A percentile compares a stretch with the other conserved stretches of the same genome.
Evolutionary conservation across 352 stramenopile species (phyloP).

Genomic region (Phytophthora pisi): DNA sequence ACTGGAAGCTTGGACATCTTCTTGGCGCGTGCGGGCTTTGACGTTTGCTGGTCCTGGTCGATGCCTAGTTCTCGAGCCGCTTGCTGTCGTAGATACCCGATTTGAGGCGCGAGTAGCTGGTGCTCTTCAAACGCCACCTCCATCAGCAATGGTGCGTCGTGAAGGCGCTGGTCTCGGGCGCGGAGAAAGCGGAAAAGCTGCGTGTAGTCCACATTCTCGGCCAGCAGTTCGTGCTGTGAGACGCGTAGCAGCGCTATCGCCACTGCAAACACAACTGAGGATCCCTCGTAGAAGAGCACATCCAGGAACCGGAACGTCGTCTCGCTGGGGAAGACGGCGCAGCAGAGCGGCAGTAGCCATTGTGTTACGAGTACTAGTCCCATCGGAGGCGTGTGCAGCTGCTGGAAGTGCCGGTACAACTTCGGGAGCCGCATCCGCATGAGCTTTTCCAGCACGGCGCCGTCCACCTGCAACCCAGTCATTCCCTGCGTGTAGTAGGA

Average conservation of each 20-base stretch:
- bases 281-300: slow-evolving; percentile 61
- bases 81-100: slow-evolving; percentile 14
- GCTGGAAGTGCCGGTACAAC: slow-evolving; percentile 60
- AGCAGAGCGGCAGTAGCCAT: slow-evolving; percentile 73
- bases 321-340: slow-evolving; percentile 67
- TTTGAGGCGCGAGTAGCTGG: slow-evolving; percentile 29
- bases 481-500: slow-evolving; percentile 73
- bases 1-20: slow-evolving; percentile 11
- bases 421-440: slow-evolving; percentile 56
- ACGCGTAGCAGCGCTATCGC: slow-evolving; percentile 62
- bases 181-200: slow-evolving; percentile 72
- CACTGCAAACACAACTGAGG: slow-evolving; percentile 57
- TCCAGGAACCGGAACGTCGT: slow-evolving; percentile 71
- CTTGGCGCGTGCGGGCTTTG: neutral
- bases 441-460: slow-evolving; percentile 57
- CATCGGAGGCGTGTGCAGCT: slow-evolving; percentile 56
- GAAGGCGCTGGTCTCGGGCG: slow-evolving; percentile 60
- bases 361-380: slow-evolving; percentile 66
- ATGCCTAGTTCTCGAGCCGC: slow-evolving; percentile 26
- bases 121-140: slow-evolving; percentile 65
- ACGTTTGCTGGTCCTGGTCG: slow-evolving; percentile 5
- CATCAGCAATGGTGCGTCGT: slow-evolving; percentile 62
- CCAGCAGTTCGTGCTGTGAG: slow-evolving; percentile 56
- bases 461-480: slow-evolving; percentile 63
- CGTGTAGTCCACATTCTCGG: slow-evolving; percentile 66